Conservation (phyloP, 164 flowering plant genomes). For the Pachysandra terminalis region DNA sequence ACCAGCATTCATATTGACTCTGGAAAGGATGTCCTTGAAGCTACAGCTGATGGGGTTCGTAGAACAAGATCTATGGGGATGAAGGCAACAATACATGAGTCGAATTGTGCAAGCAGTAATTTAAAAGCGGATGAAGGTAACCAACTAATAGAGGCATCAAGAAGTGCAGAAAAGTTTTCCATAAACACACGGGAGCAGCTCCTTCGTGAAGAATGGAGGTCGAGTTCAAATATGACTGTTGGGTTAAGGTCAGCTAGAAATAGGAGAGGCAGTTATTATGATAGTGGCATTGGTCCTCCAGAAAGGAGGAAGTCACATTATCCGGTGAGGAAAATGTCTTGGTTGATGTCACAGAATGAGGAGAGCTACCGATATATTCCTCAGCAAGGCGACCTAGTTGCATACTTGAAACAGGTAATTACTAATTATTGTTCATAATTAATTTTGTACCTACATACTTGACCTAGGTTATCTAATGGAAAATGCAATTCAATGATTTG, state of each 20-base stretch:
- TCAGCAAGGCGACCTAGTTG: slow-evolving; percentile 85
- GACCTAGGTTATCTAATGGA: not conserved
- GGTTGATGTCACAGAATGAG: slow-evolving; percentile 76
- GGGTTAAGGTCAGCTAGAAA: slow-evolving; percentile 66
- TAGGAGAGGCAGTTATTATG: slow-evolving; percentile 39
- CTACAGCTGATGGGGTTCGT: slow-evolving; percentile 24
- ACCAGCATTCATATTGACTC: slow-evolving; percentile 21
- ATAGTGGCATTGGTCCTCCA: slow-evolving; percentile 37
- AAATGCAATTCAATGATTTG: not conserved
- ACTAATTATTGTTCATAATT: not conserved
- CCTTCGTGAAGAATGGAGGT: slow-evolving; percentile 44
- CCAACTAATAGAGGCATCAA: slow-evolving; percentile 26
- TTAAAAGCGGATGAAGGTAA: slow-evolving; percentile 21
- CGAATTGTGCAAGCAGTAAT: slow-evolving; percentile 17
- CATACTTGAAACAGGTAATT: slow-evolving; percentile 80
- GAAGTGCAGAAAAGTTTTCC: slow-evolving; percentile 23
- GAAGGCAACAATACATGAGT: slow-evolving; percentile 30
- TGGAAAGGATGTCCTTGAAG: slow-evolving; percentile 26
- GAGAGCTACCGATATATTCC: slow-evolving; percentile 87
- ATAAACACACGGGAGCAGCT: slow-evolving; percentile 26
- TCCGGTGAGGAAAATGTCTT: slow-evolving; percentile 48
- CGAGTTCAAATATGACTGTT: slow-evolving; percentile 40
- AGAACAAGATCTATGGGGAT: slow-evolving; percentile 40
- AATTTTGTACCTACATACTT: not conserved
- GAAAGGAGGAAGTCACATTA: slow-evolving; percentile 47